Evolutionary conservation across 176 grass and related monocot genomes (phyloP).

Genomic region (Ampelocalamus luodianensis): DNA sequence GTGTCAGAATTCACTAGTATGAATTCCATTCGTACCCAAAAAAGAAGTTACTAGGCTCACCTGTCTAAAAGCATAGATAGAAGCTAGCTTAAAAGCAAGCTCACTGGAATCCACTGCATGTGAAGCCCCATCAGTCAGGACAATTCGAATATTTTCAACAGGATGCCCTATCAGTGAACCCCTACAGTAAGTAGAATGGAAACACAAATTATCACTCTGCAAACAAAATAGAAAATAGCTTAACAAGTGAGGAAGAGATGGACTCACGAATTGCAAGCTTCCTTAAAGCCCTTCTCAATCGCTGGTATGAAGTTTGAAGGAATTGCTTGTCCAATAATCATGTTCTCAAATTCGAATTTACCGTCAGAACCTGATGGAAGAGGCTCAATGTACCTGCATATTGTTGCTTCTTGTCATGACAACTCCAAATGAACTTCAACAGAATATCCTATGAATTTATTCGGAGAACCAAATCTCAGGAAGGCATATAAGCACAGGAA

Average conservation of each 20-base stretch:
- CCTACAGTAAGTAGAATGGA: constrained; percentile 46
- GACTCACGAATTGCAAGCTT: constrained; percentile 94
- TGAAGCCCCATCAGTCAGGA: constrained; percentile 86
- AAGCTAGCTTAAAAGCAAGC: constrained; percentile 93
- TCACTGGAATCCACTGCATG: constrained; percentile 98
- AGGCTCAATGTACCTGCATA: constrained; percentile 87
- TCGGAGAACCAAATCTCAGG: constrained; percentile 3
- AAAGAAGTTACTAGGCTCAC: constrained; percentile 45
- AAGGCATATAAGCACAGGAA: background rate
- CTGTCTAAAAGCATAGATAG: constrained; percentile 99
- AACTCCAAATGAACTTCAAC: constrained; percentile 3
- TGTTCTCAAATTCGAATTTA: constrained; percentile 97
- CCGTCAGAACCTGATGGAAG: constrained; percentile 65
- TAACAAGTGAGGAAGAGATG: constrained; percentile 3
- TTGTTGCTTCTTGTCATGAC: constrained; percentile 34
- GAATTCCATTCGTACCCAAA: background rate
- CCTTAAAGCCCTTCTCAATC: constrained; percentile 95
- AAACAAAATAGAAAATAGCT: constrained; percentile 30
- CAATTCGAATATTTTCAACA: constrained; percentile 86
- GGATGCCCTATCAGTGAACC: constrained; percentile 93
- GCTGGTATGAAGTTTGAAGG: constrained; percentile 93
- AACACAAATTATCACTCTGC: constrained; percentile 29
- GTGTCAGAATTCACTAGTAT: constrained; percentile 27
- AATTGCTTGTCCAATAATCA: constrained; percentile 91
- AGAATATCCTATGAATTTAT: constrained; percentile 40